Percentiles rank a stretch among this genome's conserved stretches.
Conservation (phyloP, 768 basidiomycete species). For the Pleurotus platypus region DNA sequence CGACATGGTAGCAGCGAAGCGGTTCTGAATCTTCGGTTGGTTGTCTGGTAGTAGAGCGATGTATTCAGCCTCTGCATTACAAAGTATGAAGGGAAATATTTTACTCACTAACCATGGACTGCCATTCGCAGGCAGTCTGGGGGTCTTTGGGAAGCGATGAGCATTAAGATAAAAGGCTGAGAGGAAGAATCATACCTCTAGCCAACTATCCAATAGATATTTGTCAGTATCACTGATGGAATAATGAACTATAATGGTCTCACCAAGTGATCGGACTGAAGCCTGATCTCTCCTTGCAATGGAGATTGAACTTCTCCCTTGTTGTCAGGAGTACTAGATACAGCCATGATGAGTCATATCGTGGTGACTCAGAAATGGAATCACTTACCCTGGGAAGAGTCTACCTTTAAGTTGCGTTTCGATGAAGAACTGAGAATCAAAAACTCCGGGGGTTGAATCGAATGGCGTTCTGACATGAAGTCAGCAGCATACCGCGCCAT, state of each 20-base stretch:
- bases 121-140: constrained; percentile 46
- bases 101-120: constrained; percentile 33
- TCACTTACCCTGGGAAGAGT: constrained; percentile 32
- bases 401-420: constrained; percentile 44
- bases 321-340: constrained; percentile 29
- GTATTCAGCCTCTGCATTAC: not conserved
- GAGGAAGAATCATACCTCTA: constrained; percentile 14
- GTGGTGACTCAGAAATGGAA: not conserved
- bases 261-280: constrained; percentile 38
- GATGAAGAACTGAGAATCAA: constrained; percentile 44
- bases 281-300: constrained; percentile 36
- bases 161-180: not conserved
- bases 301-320: constrained; percentile 36
- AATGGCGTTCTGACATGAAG: constrained; percentile 30
- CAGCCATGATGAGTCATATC: constrained; percentile 10
- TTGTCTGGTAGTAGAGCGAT: constrained; percentile 17
- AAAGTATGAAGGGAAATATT: not conserved
- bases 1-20: constrained; percentile 38
- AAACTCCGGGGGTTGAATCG: constrained; percentile 39
- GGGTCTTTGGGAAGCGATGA: constrained; percentile 23
- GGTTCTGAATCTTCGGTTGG: constrained; percentile 27
- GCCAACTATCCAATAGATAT: constrained; percentile 19
- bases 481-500: not conserved
- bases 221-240: not conserved
- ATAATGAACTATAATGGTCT: constrained; percentile 5